These are phyloP conservation scores for Macrolepiota fuliginosa DNA, from an alignment of 768 basidiomycete genomes.

Conservation along the genomic window DNA sequence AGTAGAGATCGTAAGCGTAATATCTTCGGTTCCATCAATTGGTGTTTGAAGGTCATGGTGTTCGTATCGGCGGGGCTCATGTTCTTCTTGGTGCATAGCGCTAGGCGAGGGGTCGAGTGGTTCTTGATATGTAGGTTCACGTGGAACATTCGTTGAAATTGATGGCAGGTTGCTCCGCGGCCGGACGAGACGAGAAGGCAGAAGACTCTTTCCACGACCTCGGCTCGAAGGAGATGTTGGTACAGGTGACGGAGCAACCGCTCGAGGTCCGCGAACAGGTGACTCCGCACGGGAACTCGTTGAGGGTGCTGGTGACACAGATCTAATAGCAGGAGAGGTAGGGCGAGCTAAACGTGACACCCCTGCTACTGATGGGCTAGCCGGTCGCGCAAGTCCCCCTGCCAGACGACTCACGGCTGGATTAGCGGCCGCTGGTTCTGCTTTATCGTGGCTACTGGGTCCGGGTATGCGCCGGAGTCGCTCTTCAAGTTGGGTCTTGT, in stretches of 20 bases:
- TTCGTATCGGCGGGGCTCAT: slow-evolving; percentile 6
- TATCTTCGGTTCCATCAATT: slow-evolving; percentile 48
- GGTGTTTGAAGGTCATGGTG: slow-evolving; percentile 28
- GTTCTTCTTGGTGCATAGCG: background rate
- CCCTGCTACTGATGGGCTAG: slow-evolving; percentile 29
- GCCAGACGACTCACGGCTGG: slow-evolving; percentile 56
- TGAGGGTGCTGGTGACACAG: slow-evolving; percentile 41
- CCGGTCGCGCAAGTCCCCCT: slow-evolving; percentile 33
- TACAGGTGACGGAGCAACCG: slow-evolving; percentile 22
- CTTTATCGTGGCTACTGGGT: slow-evolving; percentile 49
- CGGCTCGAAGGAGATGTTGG: slow-evolving; percentile 45
- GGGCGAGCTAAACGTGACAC: slow-evolving; percentile 38
- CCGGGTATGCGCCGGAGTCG: slow-evolving; percentile 79
- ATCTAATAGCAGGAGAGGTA: slow-evolving; percentile 46
- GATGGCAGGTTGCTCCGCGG: slow-evolving; percentile 52
- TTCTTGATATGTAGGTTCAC: slow-evolving; percentile 24
- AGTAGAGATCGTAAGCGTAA: slow-evolving; percentile 81
- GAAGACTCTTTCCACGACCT: slow-evolving; percentile 59
- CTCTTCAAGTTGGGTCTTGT: slow-evolving; percentile 91
- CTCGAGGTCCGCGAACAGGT: slow-evolving; percentile 32
- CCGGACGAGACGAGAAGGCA: slow-evolving; percentile 74
- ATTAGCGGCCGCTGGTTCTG: slow-evolving; percentile 25
- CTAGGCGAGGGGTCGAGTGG: slow-evolving; percentile 15
- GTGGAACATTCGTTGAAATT: slow-evolving; percentile 9
- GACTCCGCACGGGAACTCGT: slow-evolving; percentile 37